Base-by-base conservation (phyloP, 129 eudicot genomes). In the Chrysanthemum seticuspe region DNA sequence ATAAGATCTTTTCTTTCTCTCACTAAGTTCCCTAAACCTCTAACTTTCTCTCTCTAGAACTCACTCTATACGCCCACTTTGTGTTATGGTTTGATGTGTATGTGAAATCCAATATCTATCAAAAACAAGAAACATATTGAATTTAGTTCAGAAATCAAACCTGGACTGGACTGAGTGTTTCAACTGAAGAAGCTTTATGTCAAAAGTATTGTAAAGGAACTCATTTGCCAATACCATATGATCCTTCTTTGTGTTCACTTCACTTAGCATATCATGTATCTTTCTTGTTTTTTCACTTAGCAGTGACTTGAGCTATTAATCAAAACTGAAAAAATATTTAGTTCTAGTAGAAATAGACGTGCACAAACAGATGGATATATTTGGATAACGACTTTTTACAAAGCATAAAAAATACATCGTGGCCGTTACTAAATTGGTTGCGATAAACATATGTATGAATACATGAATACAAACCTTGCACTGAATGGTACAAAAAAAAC, bases 381-480 rank as follows among this genome's bases (percentile, higher is more conserved):
- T 23, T 56, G 54, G 48, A 55, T 64, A 34, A 45, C 13, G 15
- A 64, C 72, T 72, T 78, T 78, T 72, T 78, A 78, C 82, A 69
- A 63, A 55, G 36, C 65, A 65, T 25, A 78, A 19, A 47, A 44
- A 34, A 62, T 36, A 58, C 16, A 53, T 50, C 44, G 64, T 50
- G 56, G 45, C 23, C 53, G 34, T 67, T 44, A 62, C 64, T 60
- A 76, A 68, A 59, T 69, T 49, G 36, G 71, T 34, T 23, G 65
- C 67, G 10, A 76, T 50, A 62, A 29, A 50, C 34, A 61, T 6
- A 10, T 15, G 10, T 18, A 78, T 27, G 61, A 64, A 64, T 54
- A 66, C 79, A 79, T 57, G 74, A 72, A 56, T 72, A 72, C 54
- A 61, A 52, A 80, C 71, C 67, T 54, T 74, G 55, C 48, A 47